phyloP scores from a whole-genome alignment of 495 filamentous ascomycete species.

The Stereocaulon alpinum region DNA sequence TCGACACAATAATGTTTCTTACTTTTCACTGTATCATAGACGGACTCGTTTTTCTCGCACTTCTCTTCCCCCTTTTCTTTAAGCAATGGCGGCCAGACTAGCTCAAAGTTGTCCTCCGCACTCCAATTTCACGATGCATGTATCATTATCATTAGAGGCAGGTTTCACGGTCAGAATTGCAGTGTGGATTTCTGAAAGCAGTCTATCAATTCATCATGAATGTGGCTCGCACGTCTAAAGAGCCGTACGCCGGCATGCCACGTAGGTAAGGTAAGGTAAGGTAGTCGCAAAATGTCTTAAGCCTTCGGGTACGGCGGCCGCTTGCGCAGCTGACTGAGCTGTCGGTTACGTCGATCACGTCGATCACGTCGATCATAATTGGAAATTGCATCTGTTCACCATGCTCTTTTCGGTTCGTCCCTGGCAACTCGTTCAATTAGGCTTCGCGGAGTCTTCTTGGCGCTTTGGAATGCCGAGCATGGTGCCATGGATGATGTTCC shows the following conservation, averaged over 20 bases:
- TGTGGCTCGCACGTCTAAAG: too few relatives aligned
- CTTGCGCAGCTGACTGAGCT: background rate
- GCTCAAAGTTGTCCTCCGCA: background rate
- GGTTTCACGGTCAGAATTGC: background rate
- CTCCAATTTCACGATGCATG: background rate
- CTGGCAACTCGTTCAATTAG: background rate
- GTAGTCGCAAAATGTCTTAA: too few relatives aligned
- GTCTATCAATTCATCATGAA: background rate
- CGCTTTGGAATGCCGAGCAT: background rate
- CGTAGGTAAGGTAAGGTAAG: background rate
- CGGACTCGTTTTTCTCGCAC: background rate
- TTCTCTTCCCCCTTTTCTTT: background rate
- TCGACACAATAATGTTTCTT: background rate
- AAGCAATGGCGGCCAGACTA: background rate
- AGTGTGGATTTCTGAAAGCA: background rate
- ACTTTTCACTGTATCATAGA: background rate
- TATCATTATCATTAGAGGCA: too few relatives aligned
- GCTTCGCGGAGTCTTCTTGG: background rate
- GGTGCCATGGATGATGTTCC: background rate
- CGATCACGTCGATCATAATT: slow-evolving; percentile 6
- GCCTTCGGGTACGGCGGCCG: background rate
- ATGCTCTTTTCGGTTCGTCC: background rate
- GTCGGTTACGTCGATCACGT: background rate
- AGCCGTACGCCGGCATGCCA: background rate
- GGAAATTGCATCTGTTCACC: background rate